Percentiles rank a stretch among this genome's conserved stretches.
Evolutionary conservation across 768 basidiomycete species (phyloP).

Genomic region (Xerocomus brunneocitrinus): DNA sequence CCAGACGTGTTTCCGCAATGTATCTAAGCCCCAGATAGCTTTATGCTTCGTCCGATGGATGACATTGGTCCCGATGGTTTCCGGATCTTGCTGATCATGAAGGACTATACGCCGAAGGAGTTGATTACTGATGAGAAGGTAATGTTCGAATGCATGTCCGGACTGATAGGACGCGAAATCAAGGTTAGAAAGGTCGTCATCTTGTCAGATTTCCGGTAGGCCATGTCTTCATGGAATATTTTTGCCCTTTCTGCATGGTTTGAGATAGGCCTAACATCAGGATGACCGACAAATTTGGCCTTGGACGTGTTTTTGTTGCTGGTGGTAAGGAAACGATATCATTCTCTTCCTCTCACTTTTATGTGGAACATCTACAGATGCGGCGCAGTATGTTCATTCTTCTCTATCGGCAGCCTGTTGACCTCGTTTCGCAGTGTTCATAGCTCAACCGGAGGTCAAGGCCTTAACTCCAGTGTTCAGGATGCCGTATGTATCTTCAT

Average conservation of each 20-base stretch:
- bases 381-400: slow-evolving; percentile 34
- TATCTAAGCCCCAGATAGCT: not conserved
- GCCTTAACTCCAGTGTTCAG: slow-evolving; percentile 36
- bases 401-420: not conserved
- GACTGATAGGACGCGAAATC: slow-evolving; percentile 27
- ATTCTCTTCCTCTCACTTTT: not conserved
- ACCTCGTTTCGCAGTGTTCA: slow-evolving; percentile 15
- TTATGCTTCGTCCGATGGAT: slow-evolving; percentile 13
- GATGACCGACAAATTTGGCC: slow-evolving; percentile 40
- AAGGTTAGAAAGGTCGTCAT: slow-evolving; percentile 27
- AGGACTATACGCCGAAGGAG: slow-evolving; percentile 10
- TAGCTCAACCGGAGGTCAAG: slow-evolving; percentile 27
- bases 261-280: slow-evolving; percentile 42
- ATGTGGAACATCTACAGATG: slow-evolving; percentile 32
- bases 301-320: slow-evolving; percentile 43
- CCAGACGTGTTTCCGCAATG: no score
- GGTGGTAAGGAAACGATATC: slow-evolving; percentile 32
- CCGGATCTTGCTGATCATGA: slow-evolving; percentile 7
- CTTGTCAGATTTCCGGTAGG: slow-evolving; percentile 28
- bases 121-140: slow-evolving; percentile 20
- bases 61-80: slow-evolving; percentile 21
- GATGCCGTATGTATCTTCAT: slow-evolving; percentile 32
- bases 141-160: slow-evolving; percentile 29
- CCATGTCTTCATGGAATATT: not conserved
- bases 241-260: slow-evolving; percentile 3